Percentiles rank a stretch among this genome's conserved stretches.
Conservation (phyloP, 352 stramenopile species). For the Peronospora farinosa region DNA sequence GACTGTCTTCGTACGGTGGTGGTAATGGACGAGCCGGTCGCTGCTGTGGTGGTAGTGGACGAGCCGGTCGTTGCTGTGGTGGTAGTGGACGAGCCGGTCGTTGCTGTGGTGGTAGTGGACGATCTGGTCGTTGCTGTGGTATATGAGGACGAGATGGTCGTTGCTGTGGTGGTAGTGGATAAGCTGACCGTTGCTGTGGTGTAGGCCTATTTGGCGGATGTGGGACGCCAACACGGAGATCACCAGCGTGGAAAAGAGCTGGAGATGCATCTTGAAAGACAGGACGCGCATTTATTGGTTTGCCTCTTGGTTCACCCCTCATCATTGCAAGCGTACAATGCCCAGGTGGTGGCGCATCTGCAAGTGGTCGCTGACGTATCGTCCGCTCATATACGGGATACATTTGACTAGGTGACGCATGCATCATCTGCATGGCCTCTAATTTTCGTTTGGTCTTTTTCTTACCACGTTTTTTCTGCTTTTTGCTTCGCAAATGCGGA, state of each 20-base stretch:
- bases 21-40: neutral
- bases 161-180: no score
- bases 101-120: slow-evolving; percentile 2
- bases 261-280: slow-evolving; percentile 20
- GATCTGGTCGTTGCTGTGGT: no score
- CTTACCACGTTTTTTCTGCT: slow-evolving; percentile 71
- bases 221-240: slow-evolving; percentile 1
- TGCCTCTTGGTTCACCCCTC: slow-evolving; percentile 16
- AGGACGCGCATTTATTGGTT: slow-evolving; percentile 15
- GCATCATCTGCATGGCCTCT: slow-evolving; percentile 40
- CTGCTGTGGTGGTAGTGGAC: slow-evolving; percentile 2
- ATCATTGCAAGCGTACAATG: slow-evolving; percentile 26
- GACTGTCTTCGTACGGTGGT: slow-evolving; percentile 38
- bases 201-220: slow-evolving; percentile 11
- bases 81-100: neutral
- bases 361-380: slow-evolving; percentile 28
- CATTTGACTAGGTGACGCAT: slow-evolving; percentile 5
- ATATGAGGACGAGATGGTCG: neutral
- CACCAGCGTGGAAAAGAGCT: slow-evolving; percentile 11
- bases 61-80: neutral
- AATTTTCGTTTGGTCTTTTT: slow-evolving; percentile 74
- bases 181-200: no score
- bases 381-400: slow-evolving; percentile 29
- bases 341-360: slow-evolving; percentile 6
- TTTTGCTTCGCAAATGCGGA: slow-evolving; percentile 30